phyloP scores from a whole-genome alignment of 1,284 basidiomycete species.

The Exsudoporus floridanus region DNA sequence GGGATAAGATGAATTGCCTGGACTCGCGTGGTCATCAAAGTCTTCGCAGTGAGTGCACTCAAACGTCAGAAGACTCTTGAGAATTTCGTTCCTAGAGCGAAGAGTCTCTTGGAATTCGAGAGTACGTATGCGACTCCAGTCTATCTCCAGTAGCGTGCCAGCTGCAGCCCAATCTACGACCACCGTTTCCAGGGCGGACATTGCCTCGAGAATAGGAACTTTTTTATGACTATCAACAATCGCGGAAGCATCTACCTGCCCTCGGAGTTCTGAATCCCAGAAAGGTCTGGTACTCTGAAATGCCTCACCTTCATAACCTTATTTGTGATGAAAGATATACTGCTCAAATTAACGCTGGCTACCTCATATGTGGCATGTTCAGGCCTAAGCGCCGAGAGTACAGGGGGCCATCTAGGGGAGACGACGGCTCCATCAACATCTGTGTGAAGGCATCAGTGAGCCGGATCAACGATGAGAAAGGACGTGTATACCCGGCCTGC shows the following conservation, averaged over 20 bases:
- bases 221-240: conserved; percentile 69
- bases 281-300: neutral
- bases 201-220: conserved; percentile 56
- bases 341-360: conserved; percentile 65
- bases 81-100: conserved; percentile 55
- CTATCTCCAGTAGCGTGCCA: conserved; percentile 66
- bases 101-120: conserved; percentile 92
- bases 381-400: conserved; percentile 46
- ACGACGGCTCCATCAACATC: conserved; percentile 63
- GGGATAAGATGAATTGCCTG: neutral
- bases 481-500: conserved; percentile 49
- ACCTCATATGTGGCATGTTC: conserved; percentile 71
- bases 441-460: conserved; percentile 29
- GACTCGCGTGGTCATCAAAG: conserved; percentile 50
- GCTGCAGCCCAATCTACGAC: conserved; percentile 55
- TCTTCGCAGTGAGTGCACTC: conserved; percentile 59
- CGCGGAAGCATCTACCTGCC: conserved; percentile 67
- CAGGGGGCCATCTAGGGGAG: conserved; percentile 76
- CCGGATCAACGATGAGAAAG: neutral
- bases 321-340: conserved; percentile 76
- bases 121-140: conserved; percentile 81
- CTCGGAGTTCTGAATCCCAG: conserved; percentile 8
- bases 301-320: conserved; percentile 65
- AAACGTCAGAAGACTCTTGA: conserved; percentile 43
- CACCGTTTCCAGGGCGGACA: conserved; percentile 48